Base-by-base conservation (phyloP, 257 asterid genomes). In the Coffea eugenioides region DNA sequence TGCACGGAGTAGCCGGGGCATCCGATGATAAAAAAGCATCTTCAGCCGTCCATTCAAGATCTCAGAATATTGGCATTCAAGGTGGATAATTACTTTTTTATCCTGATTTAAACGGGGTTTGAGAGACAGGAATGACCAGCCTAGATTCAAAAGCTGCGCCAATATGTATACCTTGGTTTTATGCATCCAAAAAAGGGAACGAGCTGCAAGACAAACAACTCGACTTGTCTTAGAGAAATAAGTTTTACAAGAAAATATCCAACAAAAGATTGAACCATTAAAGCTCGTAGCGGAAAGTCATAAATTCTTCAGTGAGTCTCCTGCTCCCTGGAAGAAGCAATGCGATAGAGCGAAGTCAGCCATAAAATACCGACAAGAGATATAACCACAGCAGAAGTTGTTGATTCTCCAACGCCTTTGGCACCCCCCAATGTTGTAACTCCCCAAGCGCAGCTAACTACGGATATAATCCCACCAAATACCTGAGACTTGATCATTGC, bases 391-490 rank as follows among this genome's bases (percentile, higher is more conserved):
- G 98, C 99, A 7, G 97, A 94, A 10, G 97, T 94, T 31, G 98
- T 93, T 5, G 97, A 96, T 83, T 96, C 99, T 36, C 99, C 98
- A 52, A 92, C 98, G 4, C 99, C 99, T 80, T 96, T 96, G 67
- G 99, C 99, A 71, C 98, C 99, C 61, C 97, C 97, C 81, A 89
- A 51, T 16, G 99, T 96, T 52, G 99, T 94, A 59, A 96, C 94
- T 0, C 99, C 99, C 99, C 98, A 96, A 0, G 98, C 96, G 57
- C 99, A 96, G 92, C 99, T 96, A 83, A 94, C 97, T 6, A 86
- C 79, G 2, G 99, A 94, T 84, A 94, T 94, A 25, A 96, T 94
- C 16, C 90, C 92, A 51, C 98, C 99, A 80, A 96, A 96, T 18
- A 92, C 97, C 82, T 74, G 86, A 1, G 98, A 88, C 85, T 96